These are phyloP conservation scores for Citrus unshiu DNA, from an alignment of 345 rosid genomes.

Conservation along the genomic window DNA sequence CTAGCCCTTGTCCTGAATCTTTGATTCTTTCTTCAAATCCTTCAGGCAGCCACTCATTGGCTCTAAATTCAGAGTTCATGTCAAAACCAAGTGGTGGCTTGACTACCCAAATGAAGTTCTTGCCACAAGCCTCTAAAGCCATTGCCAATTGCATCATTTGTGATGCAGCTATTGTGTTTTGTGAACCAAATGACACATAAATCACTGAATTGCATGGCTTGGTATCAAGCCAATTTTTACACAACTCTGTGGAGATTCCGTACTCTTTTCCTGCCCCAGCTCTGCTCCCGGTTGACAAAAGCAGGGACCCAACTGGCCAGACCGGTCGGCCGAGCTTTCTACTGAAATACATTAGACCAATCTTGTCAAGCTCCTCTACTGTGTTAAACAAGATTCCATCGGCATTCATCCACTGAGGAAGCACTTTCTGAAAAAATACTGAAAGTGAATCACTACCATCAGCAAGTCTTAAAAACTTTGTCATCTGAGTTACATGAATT, in stretches of 20 bases:
- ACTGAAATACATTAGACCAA: constrained; percentile 23
- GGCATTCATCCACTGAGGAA: constrained; percentile 18
- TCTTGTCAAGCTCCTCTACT: constrained; percentile 26
- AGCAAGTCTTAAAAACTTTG: constrained; percentile 9
- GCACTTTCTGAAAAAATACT: background rate
- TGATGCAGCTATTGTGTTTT: constrained; percentile 23
- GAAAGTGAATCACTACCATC: constrained; percentile 26
- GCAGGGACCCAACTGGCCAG: constrained; percentile 31
- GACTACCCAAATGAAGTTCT: constrained; percentile 32
- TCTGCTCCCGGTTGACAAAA: constrained; percentile 10
- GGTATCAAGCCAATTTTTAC: constrained; percentile 20
- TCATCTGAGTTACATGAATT: constrained; percentile 19
- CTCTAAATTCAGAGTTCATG: constrained; percentile 24
- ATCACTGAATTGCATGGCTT: constrained; percentile 25
- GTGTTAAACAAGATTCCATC: constrained; percentile 31
- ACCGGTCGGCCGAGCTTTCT: constrained; percentile 12
- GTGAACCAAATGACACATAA: constrained; percentile 27
- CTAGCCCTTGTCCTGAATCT: constrained; percentile 12
- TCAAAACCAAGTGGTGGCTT: constrained; percentile 27
- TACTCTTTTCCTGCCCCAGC: background rate
- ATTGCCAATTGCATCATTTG: constrained; percentile 30
- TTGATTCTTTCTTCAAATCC: constrained; percentile 27
- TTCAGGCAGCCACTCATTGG: constrained; percentile 25
- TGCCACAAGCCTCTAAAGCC: constrained; percentile 7
- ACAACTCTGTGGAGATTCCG: background rate